Percentiles rank a stretch among this genome's conserved stretches.
Conservation (phyloP, 768 basidiomycete species). For the Boletus edulis region DNA sequence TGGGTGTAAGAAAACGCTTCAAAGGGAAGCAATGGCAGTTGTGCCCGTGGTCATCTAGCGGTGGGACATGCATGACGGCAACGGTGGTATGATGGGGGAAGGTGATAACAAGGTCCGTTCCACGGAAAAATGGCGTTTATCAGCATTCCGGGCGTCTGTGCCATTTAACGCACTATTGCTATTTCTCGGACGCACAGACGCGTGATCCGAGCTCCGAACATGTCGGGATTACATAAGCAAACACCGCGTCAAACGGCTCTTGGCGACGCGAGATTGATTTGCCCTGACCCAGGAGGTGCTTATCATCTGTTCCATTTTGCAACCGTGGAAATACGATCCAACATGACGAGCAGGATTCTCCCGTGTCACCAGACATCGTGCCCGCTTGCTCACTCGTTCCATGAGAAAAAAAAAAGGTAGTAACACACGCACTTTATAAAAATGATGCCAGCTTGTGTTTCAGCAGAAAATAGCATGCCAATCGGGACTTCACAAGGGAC, state of each 20-base stretch:
- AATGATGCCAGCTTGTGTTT: slow-evolving; percentile 7
- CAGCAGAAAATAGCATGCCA: slow-evolving; percentile 7
- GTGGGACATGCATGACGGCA: slow-evolving; percentile 20
- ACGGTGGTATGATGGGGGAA: slow-evolving; percentile 5
- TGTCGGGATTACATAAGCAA: slow-evolving; percentile 27
- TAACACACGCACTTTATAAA: background rate
- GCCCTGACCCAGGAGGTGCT: background rate
- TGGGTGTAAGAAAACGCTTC: slow-evolving; percentile 16
- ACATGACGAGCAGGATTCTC: background rate
- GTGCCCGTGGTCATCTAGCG: slow-evolving; percentile 24
- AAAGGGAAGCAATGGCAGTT: slow-evolving; percentile 22
- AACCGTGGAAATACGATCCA: background rate
- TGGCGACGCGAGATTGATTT: slow-evolving; percentile 8
- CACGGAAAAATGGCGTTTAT: slow-evolving; percentile 31
- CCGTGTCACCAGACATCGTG: slow-evolving; percentile 4
- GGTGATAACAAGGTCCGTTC: background rate
- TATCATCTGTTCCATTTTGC: background rate
- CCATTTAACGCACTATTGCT: slow-evolving; percentile 1
- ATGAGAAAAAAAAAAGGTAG: slow-evolving; percentile 22
- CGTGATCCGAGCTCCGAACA: slow-evolving; percentile 30
- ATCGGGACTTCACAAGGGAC: slow-evolving; percentile 15
- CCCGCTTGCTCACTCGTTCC: background rate
- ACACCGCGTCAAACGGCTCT: background rate
- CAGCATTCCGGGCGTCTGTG: slow-evolving; percentile 24
- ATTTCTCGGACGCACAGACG: slow-evolving; percentile 14